phyloP scores from a whole-genome alignment of 2,329 filamentous ascomycete genomes.

The Venturia effusa region DNA sequence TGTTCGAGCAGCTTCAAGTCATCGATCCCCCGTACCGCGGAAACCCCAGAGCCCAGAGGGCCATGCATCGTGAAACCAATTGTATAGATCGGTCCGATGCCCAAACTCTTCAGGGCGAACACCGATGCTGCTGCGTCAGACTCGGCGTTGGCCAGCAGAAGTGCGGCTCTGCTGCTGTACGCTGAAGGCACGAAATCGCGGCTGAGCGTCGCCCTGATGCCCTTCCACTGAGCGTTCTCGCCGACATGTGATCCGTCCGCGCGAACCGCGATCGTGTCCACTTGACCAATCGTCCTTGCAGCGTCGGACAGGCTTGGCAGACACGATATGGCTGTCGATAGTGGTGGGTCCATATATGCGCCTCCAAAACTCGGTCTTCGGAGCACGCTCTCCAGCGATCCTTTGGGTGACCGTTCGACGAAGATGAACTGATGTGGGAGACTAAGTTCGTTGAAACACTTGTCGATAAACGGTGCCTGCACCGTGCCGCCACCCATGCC shows the following conservation, averaged over 20 bases:
- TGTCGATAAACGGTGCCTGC: conserved; percentile 77
- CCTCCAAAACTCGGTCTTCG: conserved; percentile 69
- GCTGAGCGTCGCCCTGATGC: conserved; percentile 70
- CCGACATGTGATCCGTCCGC: conserved; percentile 51
- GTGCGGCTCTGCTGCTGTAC: conserved; percentile 63
- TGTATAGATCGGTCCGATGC: conserved; percentile 70
- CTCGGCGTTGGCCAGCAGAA: conserved; percentile 61
- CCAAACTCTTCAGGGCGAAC: conserved; percentile 66
- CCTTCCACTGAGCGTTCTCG: conserved; percentile 79
- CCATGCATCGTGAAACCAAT: conserved; percentile 60
- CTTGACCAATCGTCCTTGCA: conserved; percentile 64
- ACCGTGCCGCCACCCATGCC: conserved; percentile 62
- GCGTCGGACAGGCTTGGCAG: conserved; percentile 61
- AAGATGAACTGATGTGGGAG: conserved; percentile 72
- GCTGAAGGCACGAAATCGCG: conserved; percentile 74
- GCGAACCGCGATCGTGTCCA: conserved; percentile 59
- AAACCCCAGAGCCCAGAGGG: conserved; percentile 53
- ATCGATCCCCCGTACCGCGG: conserved; percentile 58
- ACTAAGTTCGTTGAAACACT: conserved; percentile 50
- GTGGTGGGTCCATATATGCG: conserved; percentile 66
- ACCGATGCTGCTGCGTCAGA: conserved; percentile 70
- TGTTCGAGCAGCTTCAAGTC: conserved; percentile 70
- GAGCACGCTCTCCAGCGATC: conserved; percentile 60
- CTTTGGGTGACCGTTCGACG: conserved; percentile 58
- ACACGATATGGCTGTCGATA: conserved; percentile 45